Evolutionary conservation across 495 filamentous ascomycete species (phyloP).

Genomic region (Xylaria scruposa): DNA sequence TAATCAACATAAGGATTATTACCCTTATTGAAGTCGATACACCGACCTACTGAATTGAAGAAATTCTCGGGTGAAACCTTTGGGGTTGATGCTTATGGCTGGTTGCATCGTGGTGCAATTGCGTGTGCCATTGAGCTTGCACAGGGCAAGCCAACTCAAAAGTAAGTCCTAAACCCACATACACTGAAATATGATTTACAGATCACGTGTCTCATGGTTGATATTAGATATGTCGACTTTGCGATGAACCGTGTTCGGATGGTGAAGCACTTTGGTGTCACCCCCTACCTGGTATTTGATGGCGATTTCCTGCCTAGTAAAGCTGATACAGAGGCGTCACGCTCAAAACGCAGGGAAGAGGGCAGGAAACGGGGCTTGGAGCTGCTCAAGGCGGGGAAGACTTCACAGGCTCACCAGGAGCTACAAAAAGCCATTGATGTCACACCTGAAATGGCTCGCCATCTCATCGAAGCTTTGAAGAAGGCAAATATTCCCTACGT

Average conservation of each 20-base stretch:
- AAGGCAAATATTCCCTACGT: conserved; percentile 79
- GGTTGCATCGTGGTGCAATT: conserved; percentile 94
- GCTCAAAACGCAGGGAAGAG: conserved; percentile 72
- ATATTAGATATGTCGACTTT: conserved; percentile 83
- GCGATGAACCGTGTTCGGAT: conserved; percentile 89
- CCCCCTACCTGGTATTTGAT: conserved; percentile 93
- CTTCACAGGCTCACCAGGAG: conserved; percentile 80
- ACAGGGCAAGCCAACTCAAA: conserved; percentile 82
- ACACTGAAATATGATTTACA: background rate
- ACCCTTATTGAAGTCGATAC: conserved; percentile 93
- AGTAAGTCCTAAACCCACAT: conserved; percentile 58
- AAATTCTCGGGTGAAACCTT: conserved; percentile 88
- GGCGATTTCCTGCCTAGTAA: conserved; percentile 96
- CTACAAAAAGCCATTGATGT: conserved; percentile 97
- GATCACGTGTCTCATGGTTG: conserved; percentile 16
- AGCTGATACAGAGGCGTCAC: conserved; percentile 81
- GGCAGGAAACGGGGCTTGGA: conserved; percentile 77
- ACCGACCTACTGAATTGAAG: conserved; percentile 83
- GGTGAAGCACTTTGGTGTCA: conserved; percentile 91
- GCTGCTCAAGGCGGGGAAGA: conserved; percentile 77
- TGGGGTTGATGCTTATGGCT: conserved; percentile 95
- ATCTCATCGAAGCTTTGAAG: conserved; percentile 91
- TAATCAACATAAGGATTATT: conserved; percentile 73
- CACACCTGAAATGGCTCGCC: conserved; percentile 91
- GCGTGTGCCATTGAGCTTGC: conserved; percentile 92